A percentile compares a stretch with the other conserved stretches of the same genome.
Evolutionary conservation across 148 eudicot genomes (phyloP).

Genomic region (Chenopodium suecicum): DNA sequence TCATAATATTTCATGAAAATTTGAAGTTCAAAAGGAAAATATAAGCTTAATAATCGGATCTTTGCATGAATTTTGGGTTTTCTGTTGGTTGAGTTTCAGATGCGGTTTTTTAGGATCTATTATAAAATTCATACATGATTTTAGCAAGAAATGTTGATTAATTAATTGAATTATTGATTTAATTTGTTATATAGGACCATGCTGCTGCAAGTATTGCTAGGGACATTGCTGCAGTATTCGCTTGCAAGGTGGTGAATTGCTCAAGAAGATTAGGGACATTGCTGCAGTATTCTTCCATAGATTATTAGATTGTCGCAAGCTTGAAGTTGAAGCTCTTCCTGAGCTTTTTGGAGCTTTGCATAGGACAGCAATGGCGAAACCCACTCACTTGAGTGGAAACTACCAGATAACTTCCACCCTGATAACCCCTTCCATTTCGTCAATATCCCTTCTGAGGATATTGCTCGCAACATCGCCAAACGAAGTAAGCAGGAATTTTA

Average conservation of each 20-base stretch:
- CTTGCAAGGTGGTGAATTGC: slow-evolving; percentile 62
- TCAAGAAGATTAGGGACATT: too few species aligned
- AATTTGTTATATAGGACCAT: slow-evolving; percentile 49
- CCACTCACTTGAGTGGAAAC: too few species aligned
- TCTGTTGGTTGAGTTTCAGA: neutral
- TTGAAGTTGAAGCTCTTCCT: too few species aligned
- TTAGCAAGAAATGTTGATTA: neutral
- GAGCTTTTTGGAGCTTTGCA: too few species aligned
- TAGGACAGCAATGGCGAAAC: too few species aligned
- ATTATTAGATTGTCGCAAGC: too few species aligned
- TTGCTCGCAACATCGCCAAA: too few species aligned
- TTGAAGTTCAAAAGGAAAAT: neutral
- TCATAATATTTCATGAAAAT: neutral
- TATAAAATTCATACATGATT: neutral
- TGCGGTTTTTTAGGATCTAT: neutral
- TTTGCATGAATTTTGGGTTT: neutral
- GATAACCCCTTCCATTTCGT: too few species aligned
- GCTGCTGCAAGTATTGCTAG: slow-evolving; percentile 94
- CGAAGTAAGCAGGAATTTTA: too few species aligned
- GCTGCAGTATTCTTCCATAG: too few species aligned
- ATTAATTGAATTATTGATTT: neutral
- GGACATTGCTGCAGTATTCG: slow-evolving; percentile 90
- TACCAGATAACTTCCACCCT: too few species aligned
- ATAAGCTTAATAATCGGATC: neutral
- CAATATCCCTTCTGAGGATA: too few species aligned